Evolutionary conservation across 176 grass and related monocot genomes (phyloP), one percentile per base, ranked within the genome.

Genomic region (Aegilops longissima): DNA sequence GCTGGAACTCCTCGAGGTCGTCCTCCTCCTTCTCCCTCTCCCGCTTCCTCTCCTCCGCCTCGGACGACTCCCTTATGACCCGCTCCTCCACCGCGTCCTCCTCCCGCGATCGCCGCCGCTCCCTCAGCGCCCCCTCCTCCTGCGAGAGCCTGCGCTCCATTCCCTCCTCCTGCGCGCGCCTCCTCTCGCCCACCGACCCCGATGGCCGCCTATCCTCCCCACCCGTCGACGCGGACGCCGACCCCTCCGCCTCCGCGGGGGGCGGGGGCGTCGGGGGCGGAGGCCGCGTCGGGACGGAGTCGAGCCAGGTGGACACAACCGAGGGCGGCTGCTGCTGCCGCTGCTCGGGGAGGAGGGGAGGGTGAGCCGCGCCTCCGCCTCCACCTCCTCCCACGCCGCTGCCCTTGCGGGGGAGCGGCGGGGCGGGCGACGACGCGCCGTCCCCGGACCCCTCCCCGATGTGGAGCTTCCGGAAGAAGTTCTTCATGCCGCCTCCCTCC

Each of bases 391-490:
- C 42, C 3, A 0, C 38, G 8, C 39, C 39, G 45, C 34, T 23
- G 47, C 80, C 84, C 51, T 89, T 85, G 81, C 90, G 73, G 24
- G 85, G 24, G 73, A 78, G 78, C 78, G 90, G 80, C 34, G 78
- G 86, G 11, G 81, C 40, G 39, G 68, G 25, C 33, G 82, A 64
- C 0, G 89, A 84, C 2, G 59, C 82, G 47, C 80, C 89, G 11
- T 93, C 91, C 20, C 86, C 12, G 1, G 91, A 90, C 54, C 81
- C 92, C 61, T 92, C 83, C 71, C 89, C 92, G 77, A 96, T 96
- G 85, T 99, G 97, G 31, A 93, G 94, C 89, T 99, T 99, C 97
- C 90, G 90, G 76, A 99, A 88, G 89, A 99, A 90, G 92, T 93
- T 99, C 88, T 96, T 99, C 97, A 99, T 99, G 49, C 72, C 85